Conservation (phyloP, 2,329 filamentous ascomycete species). For the Coniella lustricola region DNA sequence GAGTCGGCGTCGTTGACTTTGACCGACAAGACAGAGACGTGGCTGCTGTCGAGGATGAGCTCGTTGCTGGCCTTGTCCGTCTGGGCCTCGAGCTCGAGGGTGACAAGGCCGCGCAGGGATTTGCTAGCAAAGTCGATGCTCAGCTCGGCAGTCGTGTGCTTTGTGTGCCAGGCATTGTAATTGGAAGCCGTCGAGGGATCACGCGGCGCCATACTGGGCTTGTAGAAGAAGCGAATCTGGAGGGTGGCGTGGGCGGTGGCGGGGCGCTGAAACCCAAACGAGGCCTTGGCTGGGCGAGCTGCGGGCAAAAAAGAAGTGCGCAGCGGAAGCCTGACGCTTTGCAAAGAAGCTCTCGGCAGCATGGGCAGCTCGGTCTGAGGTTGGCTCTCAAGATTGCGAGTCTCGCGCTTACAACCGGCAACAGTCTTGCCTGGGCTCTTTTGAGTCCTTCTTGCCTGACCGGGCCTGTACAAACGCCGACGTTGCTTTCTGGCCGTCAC, state of each 20-base stretch:
- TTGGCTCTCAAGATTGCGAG: too few relatives aligned
- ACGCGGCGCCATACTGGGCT: constrained; percentile 37
- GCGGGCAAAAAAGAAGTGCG: constrained; percentile 2
- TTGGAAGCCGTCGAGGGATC: constrained; percentile 91
- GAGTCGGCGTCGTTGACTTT: constrained; percentile 55
- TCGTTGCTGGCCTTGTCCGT: constrained; percentile 66
- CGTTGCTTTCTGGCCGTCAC: constrained; percentile 1
- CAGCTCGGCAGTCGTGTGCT: constrained; percentile 75
- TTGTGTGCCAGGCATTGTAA: constrained; percentile 80
- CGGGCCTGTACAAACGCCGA: too few relatives aligned
- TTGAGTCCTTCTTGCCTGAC: constrained; percentile 7
- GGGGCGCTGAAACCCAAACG: not conserved
- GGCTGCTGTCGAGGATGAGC: constrained; percentile 83
- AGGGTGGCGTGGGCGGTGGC: constrained; percentile 2
- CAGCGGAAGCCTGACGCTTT: constrained; percentile 8
- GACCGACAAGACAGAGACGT: constrained; percentile 66
- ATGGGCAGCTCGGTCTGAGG: constrained; percentile 2
- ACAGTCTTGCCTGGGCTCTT: constrained; percentile 8
- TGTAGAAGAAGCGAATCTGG: constrained; percentile 18
- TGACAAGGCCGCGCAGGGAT: constrained; percentile 68
- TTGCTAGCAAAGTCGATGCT: constrained; percentile 78
- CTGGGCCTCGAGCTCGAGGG: constrained; percentile 68
- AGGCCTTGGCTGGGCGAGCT: constrained; percentile 5
- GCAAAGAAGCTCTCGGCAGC: constrained; percentile 12
- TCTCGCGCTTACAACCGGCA: constrained; percentile 7